These are phyloP conservation scores for Galeopsis tetrahit DNA, from an alignment of 257 asterid genomes.

Conservation along the genomic window DNA sequence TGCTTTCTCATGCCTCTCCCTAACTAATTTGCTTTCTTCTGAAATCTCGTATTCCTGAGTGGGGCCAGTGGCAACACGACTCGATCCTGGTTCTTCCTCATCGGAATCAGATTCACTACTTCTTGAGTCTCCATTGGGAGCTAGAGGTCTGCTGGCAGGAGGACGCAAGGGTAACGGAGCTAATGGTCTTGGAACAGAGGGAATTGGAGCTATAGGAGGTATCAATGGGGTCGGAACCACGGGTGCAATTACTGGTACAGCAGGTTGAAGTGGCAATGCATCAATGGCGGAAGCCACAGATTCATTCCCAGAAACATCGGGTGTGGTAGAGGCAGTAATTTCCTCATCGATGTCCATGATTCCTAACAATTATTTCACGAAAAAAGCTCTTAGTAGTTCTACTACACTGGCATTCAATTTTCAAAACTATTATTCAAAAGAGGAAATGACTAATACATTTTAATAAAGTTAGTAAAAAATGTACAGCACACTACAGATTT, in stretches of 20 bases:
- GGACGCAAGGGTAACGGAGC: slow-evolving; percentile 72
- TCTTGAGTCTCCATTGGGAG: slow-evolving; percentile 59
- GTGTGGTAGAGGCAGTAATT: slow-evolving; percentile 42
- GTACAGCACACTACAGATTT: not conserved
- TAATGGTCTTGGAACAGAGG: slow-evolving; percentile 63
- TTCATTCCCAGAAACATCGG: slow-evolving; percentile 47
- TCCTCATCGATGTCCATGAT: slow-evolving; percentile 72
- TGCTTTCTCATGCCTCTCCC: slow-evolving; percentile 88
- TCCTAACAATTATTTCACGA: slow-evolving; percentile 30
- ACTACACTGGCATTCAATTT: not conserved
- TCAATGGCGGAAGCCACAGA: slow-evolving; percentile 50
- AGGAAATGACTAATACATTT: not conserved
- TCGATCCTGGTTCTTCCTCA: slow-evolving; percentile 49
- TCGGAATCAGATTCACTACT: slow-evolving; percentile 70
- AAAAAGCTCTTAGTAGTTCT: not conserved
- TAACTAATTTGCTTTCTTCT: slow-evolving; percentile 65
- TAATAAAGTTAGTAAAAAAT: not conserved
- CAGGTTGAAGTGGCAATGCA: slow-evolving; percentile 50
- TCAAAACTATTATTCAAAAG: not conserved
- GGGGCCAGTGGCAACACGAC: slow-evolving; percentile 37
- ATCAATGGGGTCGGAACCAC: slow-evolving; percentile 35
- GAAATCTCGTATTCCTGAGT: slow-evolving; percentile 76
- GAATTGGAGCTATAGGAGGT: slow-evolving; percentile 70
- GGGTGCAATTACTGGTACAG: slow-evolving; percentile 39
- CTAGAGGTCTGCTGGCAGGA: slow-evolving; percentile 50